phyloP scores from a whole-genome alignment of 1,139 yeast genomes.

The Pichia sp. region DNA sequence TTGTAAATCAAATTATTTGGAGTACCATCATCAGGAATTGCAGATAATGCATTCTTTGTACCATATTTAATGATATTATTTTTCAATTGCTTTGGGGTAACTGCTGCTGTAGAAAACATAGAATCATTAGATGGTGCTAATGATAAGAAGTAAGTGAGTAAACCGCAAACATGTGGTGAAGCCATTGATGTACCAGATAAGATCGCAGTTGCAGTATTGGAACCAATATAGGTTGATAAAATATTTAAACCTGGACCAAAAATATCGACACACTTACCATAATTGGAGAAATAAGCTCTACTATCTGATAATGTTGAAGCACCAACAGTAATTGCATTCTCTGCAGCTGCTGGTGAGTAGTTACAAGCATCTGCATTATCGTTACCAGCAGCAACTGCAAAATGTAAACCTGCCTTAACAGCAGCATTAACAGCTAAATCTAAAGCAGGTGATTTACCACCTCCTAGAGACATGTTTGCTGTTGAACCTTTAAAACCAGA shows the following conservation, averaged over 20 bases:
- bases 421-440: conserved; percentile 83
- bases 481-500: conserved; percentile 78
- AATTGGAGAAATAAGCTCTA: conserved; percentile 76
- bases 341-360: conserved; percentile 76
- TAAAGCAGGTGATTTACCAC: conserved; percentile 75
- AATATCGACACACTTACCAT: conserved; percentile 77
- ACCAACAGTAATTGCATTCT: conserved; percentile 72
- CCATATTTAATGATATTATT: conserved; percentile 78
- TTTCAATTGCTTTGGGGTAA: conserved; percentile 84
- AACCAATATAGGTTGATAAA: conserved; percentile 80
- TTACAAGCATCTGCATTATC: conserved; percentile 81
- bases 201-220: conserved; percentile 76
- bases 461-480: conserved; percentile 87
- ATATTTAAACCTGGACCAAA: conserved; percentile 82
- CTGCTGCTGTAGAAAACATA: conserved; percentile 48
- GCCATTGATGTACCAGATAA: conserved; percentile 99
- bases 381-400: conserved; percentile 88
- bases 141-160: conserved; percentile 80
- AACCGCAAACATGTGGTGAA: conserved; percentile 92
- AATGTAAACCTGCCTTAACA: conserved; percentile 69
- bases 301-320: conserved; percentile 70
- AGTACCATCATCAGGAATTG: conserved; percentile 62
- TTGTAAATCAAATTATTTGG: conserved; percentile 87
- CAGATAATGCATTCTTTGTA: conserved; percentile 59
- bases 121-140: conserved; percentile 84